Evolutionary conservation across 139 green algal genomes (phyloP), one percentile per base, ranked within the genome.

Genomic region (Chlamydomonas sphaeroides): DNA sequence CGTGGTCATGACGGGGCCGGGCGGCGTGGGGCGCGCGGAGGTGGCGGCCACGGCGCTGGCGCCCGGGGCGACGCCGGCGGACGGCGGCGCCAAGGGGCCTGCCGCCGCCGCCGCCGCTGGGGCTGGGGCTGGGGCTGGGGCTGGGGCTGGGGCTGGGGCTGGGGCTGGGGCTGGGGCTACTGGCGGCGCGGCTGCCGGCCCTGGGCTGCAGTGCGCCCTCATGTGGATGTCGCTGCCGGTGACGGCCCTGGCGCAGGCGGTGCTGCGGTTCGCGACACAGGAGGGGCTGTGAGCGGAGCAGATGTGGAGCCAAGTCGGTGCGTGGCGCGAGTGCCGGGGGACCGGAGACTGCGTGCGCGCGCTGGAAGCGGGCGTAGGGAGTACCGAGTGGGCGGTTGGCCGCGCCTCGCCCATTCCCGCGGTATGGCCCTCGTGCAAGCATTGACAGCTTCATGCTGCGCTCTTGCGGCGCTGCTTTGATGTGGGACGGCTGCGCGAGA

Each of bases 1-100:
- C 7, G 79, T 90, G 14, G 53, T 87, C 15, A 88, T 92, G 88
- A 84, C 65, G 30, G 85, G 88, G 14, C 79, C 86, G 2, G 81
- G 83, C 2, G 80, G 78, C 35, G 53, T 86, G 45, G 89, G 89
- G 15, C 77, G 83, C 39, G 84, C 80, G 3, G 88, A 93, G 49
- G 89, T 89, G 32, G 87, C 86, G 17, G 87, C 90, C 2, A n/a
- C 51, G 18, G 49, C 53, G 3, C 32, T 75, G 30, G 36, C 45
- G 56, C 25, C 56, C 56, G 25, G 25, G 56, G 56, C 23, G 15
- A 21, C 56, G 20, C 17, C 51, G 51, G 51, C 20, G 51, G 20
- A 7, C 51, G 20, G 17, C 17, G 17, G 17, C 51, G 51, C 51
- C 4, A 4, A 10, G 15, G 51, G 51, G 28, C 62, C n/a, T 20